Conservation (phyloP, 2,329 filamentous ascomycete genomes). For the Colletotrichum godetiae region DNA sequence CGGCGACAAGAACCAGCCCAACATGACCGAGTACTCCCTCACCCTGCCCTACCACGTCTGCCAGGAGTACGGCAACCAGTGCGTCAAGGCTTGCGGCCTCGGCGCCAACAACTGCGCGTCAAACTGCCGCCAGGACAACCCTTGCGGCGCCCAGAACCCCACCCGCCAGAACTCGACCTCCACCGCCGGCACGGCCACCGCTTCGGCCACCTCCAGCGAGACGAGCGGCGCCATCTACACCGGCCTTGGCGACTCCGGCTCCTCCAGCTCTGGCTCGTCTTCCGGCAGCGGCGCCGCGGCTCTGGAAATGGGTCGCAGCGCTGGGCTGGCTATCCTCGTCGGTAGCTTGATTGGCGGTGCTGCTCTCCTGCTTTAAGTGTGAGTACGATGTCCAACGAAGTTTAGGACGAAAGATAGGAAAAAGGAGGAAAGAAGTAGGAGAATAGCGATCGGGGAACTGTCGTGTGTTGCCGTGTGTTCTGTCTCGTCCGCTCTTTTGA, state of each 20-base stretch:
- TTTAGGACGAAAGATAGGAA: background rate
- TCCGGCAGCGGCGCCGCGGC: conserved; percentile 42
- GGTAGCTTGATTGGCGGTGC: conserved; percentile 53
- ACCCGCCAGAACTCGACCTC: conserved; percentile 67
- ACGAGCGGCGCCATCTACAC: conserved; percentile 52
- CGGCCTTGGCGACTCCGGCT: conserved; percentile 39
- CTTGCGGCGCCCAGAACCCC: conserved; percentile 78
- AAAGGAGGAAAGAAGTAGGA: background rate
- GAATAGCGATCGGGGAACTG: background rate
- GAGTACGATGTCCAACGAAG: background rate
- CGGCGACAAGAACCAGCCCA: conserved; percentile 72
- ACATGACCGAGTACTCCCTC: conserved; percentile 80
- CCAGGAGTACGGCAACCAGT: conserved; percentile 77
- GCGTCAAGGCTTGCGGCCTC: conserved; percentile 66
- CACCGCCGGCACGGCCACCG: conserved; percentile 53
- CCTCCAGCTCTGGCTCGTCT: conserved; percentile 29
- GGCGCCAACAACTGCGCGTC: conserved; percentile 68
- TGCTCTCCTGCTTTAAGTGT: conserved; percentile 46
- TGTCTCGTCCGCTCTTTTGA: conserved; percentile 30
- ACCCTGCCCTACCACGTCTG: conserved; percentile 84
- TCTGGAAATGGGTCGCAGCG: conserved; percentile 49
- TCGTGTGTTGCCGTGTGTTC: conserved; percentile 13
- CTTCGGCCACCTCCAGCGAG: conserved; percentile 46
- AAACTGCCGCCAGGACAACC: conserved; percentile 73
- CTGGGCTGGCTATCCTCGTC: conserved; percentile 51